These are phyloP conservation scores for Sphaerostilbella broomeana DNA, from an alignment of 2,329 filamentous ascomycete species.

Conservation along the genomic window DNA sequence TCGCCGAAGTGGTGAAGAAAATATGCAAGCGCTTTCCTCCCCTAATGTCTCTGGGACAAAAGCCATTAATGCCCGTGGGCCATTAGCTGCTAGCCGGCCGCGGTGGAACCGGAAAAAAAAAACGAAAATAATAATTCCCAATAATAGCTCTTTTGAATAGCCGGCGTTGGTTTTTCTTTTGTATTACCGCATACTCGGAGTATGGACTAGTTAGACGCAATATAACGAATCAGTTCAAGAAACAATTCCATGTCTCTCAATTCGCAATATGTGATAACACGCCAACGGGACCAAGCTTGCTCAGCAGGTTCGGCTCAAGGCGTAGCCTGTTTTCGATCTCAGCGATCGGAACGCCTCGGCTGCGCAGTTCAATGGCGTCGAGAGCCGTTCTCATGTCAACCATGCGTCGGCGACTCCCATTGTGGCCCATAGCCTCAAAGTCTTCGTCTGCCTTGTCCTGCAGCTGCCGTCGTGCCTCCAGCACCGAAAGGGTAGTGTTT, in stretches of 20 bases:
- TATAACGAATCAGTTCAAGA: not conserved
- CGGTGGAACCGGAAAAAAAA: not conserved
- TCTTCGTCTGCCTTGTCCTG: constrained; percentile 40
- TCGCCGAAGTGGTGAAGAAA: too few species aligned
- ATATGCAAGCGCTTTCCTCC: not conserved
- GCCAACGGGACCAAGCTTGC: constrained; percentile 36
- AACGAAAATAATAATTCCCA: not conserved
- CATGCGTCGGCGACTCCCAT: constrained; percentile 33
- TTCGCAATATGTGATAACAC: constrained; percentile 33
- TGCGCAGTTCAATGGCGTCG: constrained; percentile 39
- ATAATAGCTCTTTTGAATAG: constrained; percentile 4
- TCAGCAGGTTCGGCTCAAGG: constrained; percentile 40
- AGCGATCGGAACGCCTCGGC: constrained; percentile 29
- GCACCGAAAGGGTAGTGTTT: constrained; percentile 43
- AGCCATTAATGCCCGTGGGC: not conserved
- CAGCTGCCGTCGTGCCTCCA: constrained; percentile 41
- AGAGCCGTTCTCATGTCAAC: constrained; percentile 42
- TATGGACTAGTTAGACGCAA: constrained; percentile 6
- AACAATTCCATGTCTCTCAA: constrained; percentile 8
- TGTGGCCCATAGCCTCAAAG: constrained; percentile 33
- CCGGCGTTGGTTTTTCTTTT: not conserved
- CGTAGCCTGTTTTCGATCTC: constrained; percentile 42
- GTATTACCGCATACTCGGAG: constrained; percentile 2
- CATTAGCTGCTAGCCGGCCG: constrained; percentile 1
- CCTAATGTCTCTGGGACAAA: not conserved